Evolutionary conservation across 2,329 filamentous ascomycete genomes (phyloP).

Genomic region (Hypoxylon rubiginosum): DNA sequence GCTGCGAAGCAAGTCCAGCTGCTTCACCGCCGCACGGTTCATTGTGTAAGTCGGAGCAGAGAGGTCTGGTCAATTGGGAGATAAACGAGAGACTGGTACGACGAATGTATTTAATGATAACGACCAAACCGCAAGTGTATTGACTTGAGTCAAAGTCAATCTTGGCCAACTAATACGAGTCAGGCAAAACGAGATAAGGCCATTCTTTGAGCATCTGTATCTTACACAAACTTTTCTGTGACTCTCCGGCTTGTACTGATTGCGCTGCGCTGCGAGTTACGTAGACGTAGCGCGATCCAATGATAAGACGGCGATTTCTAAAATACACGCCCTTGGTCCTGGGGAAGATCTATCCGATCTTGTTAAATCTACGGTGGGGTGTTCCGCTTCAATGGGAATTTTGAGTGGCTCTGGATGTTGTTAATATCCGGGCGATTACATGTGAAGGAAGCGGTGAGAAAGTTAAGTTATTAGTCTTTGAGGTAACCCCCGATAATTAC

Average conservation of each 20-base stretch:
- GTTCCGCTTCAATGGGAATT: conserved; percentile 12
- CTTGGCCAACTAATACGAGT: conserved; percentile 5
- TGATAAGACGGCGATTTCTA: conserved; percentile 38
- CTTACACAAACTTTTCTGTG: neutral
- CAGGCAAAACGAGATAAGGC: neutral
- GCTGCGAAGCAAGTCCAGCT: conserved; percentile 44
- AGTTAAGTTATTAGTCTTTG: neutral
- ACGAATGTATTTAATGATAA: conserved; percentile 1
- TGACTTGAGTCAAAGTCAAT: conserved; percentile 3
- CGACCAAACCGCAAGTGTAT: neutral
- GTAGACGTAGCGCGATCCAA: conserved; percentile 33
- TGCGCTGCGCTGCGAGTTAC: neutral
- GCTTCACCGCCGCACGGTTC: conserved; percentile 45
- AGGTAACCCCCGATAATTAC: too few relatives aligned
- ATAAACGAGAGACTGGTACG: conserved; percentile 14
- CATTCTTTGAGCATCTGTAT: neutral
- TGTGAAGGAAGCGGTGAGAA: conserved; percentile 20
- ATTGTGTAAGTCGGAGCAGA: conserved; percentile 37
- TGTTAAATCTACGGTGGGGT: conserved; percentile 31
- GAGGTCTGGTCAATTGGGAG: neutral
- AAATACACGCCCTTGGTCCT: conserved; percentile 18
- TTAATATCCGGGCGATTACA: conserved; percentile 25
- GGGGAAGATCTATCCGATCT: conserved; percentile 23
- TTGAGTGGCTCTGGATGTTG: neutral
- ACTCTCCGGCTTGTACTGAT: neutral